These are phyloP conservation scores for Penicillium griseofulvum DNA, from an alignment of 2,329 filamentous ascomycete species.

Conservation along the genomic window DNA sequence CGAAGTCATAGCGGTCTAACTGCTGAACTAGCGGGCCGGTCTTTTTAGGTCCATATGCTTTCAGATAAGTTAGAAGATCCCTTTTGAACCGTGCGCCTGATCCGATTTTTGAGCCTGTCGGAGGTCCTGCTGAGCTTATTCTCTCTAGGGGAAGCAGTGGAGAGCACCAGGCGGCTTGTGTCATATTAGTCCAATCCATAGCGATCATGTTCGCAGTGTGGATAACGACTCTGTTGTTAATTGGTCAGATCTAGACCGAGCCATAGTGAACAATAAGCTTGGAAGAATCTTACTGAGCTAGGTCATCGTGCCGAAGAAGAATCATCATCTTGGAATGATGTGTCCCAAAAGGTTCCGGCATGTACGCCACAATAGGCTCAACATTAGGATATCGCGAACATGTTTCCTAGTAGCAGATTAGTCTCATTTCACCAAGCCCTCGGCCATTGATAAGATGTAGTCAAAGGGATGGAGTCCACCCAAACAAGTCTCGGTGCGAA, in stretches of 20 bases:
- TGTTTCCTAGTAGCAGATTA: conserved; percentile 51
- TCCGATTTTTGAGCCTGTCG: conserved; percentile 45
- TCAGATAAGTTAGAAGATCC: conserved; percentile 71
- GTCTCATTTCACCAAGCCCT: not conserved
- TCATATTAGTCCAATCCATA: conserved; percentile 85
- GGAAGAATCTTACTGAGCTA: conserved; percentile 55
- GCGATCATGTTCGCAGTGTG: conserved; percentile 91
- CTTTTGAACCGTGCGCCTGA: conserved; percentile 70
- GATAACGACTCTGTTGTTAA: conserved; percentile 60
- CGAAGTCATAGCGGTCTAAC: conserved; percentile 67
- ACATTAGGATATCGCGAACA: conserved; percentile 65
- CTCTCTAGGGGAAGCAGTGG: conserved; percentile 60
- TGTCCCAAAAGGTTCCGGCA: conserved; percentile 82
- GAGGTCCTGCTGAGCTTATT: not conserved
- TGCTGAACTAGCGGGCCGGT: conserved; percentile 56
- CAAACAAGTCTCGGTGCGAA: not conserved
- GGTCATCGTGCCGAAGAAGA: conserved; percentile 73
- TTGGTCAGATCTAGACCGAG: not conserved
- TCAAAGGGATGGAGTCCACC: not conserved
- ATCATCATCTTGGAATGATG: conserved; percentile 87
- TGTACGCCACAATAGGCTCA: conserved; percentile 67
- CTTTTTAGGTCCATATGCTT: conserved; percentile 62
- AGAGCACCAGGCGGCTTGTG: conserved; percentile 77
- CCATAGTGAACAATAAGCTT: not conserved
- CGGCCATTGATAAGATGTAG: not conserved